Percentiles rank a stretch among this genome's conserved stretches.
phyloP scores from a whole-genome alignment of 202 grass and related monocot genomes.

The Bolboschoenoplectus hybrid region DNA sequence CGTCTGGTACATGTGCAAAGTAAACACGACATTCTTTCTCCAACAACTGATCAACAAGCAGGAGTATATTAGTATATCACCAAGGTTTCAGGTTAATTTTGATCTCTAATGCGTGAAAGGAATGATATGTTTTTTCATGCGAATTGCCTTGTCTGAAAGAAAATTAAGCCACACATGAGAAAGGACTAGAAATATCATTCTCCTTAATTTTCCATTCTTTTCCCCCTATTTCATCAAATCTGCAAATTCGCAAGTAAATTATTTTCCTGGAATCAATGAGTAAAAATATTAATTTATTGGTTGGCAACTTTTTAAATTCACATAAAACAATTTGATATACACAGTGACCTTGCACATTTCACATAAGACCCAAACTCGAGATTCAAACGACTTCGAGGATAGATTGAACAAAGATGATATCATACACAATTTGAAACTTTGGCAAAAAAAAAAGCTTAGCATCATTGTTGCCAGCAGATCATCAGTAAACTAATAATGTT shows the following conservation, averaged over 20 bases:
- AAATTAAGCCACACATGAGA: not conserved
- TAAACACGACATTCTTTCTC: not conserved
- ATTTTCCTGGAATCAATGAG: not conserved
- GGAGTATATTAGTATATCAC: not conserved
- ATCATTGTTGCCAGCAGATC: constrained; percentile 7
- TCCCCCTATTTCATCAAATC: not conserved
- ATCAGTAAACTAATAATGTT: not conserved
- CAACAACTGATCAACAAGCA: not conserved
- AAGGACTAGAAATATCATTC: too few relatives aligned
- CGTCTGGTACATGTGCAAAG: not conserved
- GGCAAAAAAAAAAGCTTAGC: not conserved
- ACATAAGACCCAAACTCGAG: not conserved
- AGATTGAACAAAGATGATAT: not conserved
- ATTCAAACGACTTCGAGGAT: not conserved
- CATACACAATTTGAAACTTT: not conserved
- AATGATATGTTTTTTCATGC: not conserved
- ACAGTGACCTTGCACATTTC: not conserved
- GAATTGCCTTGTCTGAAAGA: not conserved
- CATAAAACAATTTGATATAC: constrained; percentile 22
- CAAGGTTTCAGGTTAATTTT: not conserved
- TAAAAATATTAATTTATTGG: not conserved
- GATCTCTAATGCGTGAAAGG: not conserved
- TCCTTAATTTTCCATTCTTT: not conserved
- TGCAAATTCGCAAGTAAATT: constrained; percentile 15
- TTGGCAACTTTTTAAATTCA: not conserved